Evolutionary conservation across 768 basidiomycete genomes (phyloP).

Genomic region (Kwoniella sp.): DNA sequence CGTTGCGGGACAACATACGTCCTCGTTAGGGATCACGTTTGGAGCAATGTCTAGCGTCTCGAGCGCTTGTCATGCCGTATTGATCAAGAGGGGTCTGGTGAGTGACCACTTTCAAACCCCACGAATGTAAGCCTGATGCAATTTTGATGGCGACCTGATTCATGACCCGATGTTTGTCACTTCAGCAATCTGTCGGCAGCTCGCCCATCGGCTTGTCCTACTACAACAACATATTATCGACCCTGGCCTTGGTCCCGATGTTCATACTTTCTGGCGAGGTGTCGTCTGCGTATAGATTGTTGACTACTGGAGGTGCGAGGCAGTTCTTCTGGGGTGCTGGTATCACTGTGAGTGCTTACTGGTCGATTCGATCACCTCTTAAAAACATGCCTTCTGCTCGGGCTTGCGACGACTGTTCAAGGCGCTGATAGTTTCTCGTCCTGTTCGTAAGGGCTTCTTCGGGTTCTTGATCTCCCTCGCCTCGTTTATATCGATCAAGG

Average conservation of each 20-base stretch:
- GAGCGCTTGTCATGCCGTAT: constrained; percentile 85
- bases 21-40: constrained; percentile 69
- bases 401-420: background rate
- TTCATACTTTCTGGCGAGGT: constrained; percentile 76
- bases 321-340: constrained; percentile 78
- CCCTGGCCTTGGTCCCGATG: constrained; percentile 71
- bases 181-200: constrained; percentile 64
- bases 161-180: background rate
- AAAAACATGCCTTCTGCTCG: too few species aligned
- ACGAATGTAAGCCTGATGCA: background rate
- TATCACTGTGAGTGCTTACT: constrained; percentile 67
- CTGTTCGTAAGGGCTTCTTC: constrained; percentile 30
- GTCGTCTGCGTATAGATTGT: constrained; percentile 65
- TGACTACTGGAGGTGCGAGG: constrained; percentile 60
- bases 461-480: constrained; percentile 96
- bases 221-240: constrained; percentile 85
- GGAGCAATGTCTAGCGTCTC: constrained; percentile 84
- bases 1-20: constrained; percentile 20
- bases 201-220: constrained; percentile 84
- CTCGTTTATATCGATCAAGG: constrained; percentile 89
- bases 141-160: background rate
- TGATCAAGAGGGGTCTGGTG: constrained; percentile 81
- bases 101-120: too few species aligned
- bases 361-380: background rate
- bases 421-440: background rate